These are phyloP conservation scores for Balamuthia mandrillaris DNA, from an alignment of 208 protist genomes.

Conservation along the genomic window DNA sequence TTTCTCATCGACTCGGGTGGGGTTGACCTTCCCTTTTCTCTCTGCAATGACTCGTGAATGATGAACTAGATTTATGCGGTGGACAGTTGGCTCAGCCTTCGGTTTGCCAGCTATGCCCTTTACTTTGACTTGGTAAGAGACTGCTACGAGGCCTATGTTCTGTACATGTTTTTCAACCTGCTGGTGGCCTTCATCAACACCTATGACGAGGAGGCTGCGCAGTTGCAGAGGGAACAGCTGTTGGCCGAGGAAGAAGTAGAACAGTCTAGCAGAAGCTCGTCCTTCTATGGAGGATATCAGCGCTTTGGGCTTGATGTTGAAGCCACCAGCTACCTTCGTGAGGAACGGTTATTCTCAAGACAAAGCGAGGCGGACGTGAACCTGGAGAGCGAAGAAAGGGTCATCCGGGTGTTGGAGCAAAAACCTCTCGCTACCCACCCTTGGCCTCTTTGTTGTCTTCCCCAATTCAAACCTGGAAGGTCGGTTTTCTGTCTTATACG, in stretches of 20 bases:
- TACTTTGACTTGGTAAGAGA: slow-evolving; percentile 88
- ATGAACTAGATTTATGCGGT: slow-evolving; percentile 29
- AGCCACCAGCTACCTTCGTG: too few species aligned
- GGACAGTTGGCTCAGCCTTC: slow-evolving; percentile 34
- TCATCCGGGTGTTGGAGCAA: slow-evolving; percentile 65
- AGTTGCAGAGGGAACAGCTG: too few species aligned
- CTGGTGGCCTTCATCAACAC: slow-evolving; percentile 77
- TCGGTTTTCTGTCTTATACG: not conserved
- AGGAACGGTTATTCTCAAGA: too few species aligned
- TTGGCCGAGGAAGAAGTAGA: too few species aligned
- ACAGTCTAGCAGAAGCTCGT: too few species aligned
- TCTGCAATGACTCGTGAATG: not conserved
- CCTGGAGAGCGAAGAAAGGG: slow-evolving; percentile 80
- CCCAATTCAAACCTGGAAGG: slow-evolving; percentile 48
- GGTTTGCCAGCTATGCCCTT: slow-evolving; percentile 61
- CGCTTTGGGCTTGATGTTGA: too few species aligned
- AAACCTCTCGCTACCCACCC: slow-evolving; percentile 64
- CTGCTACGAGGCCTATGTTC: slow-evolving; percentile 88
- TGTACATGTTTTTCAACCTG: slow-evolving; percentile 90
- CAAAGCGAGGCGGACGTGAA: too few species aligned
- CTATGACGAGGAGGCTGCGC: slow-evolving; percentile 52
- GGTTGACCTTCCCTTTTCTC: not conserved
- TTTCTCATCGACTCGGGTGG: slow-evolving; percentile 70
- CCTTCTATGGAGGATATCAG: too few species aligned
- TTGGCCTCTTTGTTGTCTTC: slow-evolving; percentile 75